Base-by-base conservation (phyloP, 768 basidiomycete species). In the Collybia nuda region DNA sequence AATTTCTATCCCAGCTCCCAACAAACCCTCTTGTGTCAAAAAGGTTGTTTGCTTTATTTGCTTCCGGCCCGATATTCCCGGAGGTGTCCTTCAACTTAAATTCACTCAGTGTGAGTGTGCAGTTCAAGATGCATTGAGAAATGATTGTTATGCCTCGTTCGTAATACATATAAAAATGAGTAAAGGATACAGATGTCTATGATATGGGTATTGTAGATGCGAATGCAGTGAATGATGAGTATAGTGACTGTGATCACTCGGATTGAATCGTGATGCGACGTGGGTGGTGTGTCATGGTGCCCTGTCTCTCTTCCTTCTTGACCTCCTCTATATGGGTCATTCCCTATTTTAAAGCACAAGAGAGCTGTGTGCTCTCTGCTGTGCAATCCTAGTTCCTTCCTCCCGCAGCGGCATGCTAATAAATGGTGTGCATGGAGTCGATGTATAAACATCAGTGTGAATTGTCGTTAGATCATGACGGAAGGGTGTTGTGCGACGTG, bases 161-260 rank as follows among this genome's bases (percentile, higher is more conserved):
- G 28, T 19, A 40, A 51, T 59, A 59, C 53, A 56, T 17, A 21
- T 54, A 44, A 24, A 36, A 18, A 24, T 15, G 36, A 9, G 38
- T 59, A 59, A 21, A 47, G 35, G 43, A 51, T 60, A 60, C 56
- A 57, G 51, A 23, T 50, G 40, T 48, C 47, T 42, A 51, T 53
- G 39, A 44, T 58, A 58, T 42, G 24, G 32, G 19, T 56, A 54
- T 23, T 19, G 19, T 43, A 40, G 37, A 40, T 42, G 45, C 41
- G 47, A 24, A 36, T 50, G 28, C 36, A 44, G 37, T 47, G 28
- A 17, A 11, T 40, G 22, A 11, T 40, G 21, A 42, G 28, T 44
- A 39, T 22, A 3, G 36, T 21, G 12, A 32, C 35, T 45, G 48
- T 58, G 57, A 44, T 56, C 57, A 57, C 53, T 46, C 36, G 32